phyloP scores from a whole-genome alignment of 371 early-diverging fungal genomes.

The Zychaea mexicana region DNA sequence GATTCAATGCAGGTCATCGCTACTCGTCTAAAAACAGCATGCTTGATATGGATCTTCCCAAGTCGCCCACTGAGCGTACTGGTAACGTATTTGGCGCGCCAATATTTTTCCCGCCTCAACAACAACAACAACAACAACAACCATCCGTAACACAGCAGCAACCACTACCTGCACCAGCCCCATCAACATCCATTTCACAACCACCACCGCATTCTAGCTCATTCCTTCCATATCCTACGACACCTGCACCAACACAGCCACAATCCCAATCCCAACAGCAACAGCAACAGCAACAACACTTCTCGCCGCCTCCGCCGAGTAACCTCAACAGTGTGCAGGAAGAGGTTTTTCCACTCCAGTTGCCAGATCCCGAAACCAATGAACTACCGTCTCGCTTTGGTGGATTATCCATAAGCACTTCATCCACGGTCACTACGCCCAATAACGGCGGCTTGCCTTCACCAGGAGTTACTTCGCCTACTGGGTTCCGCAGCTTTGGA shows the following conservation, averaged over 20 bases:
- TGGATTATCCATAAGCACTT: conserved; percentile 8
- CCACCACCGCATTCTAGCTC: neutral
- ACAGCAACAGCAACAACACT: neutral
- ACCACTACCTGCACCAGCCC: conserved; percentile 3
- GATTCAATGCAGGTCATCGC: conserved; percentile 16
- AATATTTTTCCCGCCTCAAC: conserved; percentile 2
- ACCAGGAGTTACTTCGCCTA: conserved; percentile 19
- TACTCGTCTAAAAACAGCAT: conserved; percentile 14
- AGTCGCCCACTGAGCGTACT: neutral
- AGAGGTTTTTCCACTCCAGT: conserved; percentile 7
- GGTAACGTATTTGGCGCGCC: conserved; percentile 1
- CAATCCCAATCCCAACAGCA: conserved; percentile 7
- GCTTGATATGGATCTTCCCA: conserved; percentile 3
- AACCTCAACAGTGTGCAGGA: conserved; percentile 14
- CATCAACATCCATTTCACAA: neutral
- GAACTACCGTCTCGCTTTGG: conserved; percentile 1
- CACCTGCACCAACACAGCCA: conserved; percentile 4
- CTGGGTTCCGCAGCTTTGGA: conserved; percentile 18
- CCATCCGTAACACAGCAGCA: conserved; percentile 11
- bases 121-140: conserved; percentile 8
- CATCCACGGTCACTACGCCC: neutral
- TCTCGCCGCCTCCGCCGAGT: neutral
- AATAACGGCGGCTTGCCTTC: conserved; percentile 18
- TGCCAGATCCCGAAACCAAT: neutral
- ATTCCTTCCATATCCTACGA: neutral